phyloP scores from a whole-genome alignment of 495 filamentous ascomycete genomes.

The Patellaria atrata region DNA sequence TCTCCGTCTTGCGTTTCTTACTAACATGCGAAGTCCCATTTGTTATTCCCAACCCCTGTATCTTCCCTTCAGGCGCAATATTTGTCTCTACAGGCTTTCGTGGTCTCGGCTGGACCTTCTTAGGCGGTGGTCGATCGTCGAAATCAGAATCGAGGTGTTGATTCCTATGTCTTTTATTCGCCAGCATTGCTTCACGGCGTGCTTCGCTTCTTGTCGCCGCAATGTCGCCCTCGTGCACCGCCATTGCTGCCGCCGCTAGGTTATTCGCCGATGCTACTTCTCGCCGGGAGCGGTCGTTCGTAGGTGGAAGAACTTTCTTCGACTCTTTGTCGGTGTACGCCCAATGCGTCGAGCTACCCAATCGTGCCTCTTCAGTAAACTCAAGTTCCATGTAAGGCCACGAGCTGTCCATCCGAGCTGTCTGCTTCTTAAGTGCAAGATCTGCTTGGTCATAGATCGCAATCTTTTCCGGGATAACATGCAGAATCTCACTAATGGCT shows the following conservation, averaged over 20 bases:
- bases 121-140: conserved; percentile 49
- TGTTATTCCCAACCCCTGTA: conserved; percentile 25
- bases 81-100: conserved; percentile 41
- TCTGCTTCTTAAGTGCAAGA: conserved; percentile 73
- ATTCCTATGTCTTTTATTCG: conserved; percentile 52
- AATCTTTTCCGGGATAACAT: conserved; percentile 89
- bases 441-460: conserved; percentile 84
- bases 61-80: conserved; percentile 21
- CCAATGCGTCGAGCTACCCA: conserved; percentile 87
- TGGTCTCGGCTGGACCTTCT: conserved; percentile 42
- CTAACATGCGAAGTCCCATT: conserved; percentile 29
- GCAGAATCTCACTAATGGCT: conserved; percentile 49
- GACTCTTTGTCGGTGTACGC: conserved; percentile 76
- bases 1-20: conserved; percentile 74
- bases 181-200: conserved; percentile 61
- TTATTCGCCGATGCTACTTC: conserved; percentile 57
- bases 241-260: conserved; percentile 50
- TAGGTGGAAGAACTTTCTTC: conserved; percentile 41
- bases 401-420: conserved; percentile 67
- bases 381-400: conserved; percentile 71
- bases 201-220: conserved; percentile 62
- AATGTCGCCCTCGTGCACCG: conserved; percentile 62
- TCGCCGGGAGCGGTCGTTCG: conserved; percentile 56
- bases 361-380: conserved; percentile 85
- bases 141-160: conserved; percentile 61